Base-by-base conservation (phyloP, 345 rosid genomes). In the Cardamine occulta region DNA sequence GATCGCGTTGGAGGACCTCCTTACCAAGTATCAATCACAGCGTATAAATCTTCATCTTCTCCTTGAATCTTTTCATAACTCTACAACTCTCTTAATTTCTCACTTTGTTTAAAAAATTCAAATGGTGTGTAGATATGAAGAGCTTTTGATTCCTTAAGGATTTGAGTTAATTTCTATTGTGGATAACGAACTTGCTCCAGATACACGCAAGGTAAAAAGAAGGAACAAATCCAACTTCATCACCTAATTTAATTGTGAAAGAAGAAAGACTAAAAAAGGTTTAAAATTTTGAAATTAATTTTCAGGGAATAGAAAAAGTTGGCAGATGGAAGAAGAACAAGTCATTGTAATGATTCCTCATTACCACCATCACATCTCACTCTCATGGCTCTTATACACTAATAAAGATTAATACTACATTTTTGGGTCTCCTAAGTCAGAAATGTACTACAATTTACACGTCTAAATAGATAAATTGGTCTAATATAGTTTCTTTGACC, bases 251-350 rank as follows among this genome's bases (percentile, higher is more conserved):
- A 52, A n/a, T 34, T 45, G 58, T 66, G 12, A 52, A 51, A 26
- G 9, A 48, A 55, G 10, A 26, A 28, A 26, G 23, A 57, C 2
- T 8, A 9, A 7, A 45, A 58, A 28, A 21, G 6, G 61, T 58
- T 15, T 0, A n/a, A 76, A 29, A 11, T 18, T 10, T 35, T 60
- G 24, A 6, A 49, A 39, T 3, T 17, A 7, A 40, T 23, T 47
- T 59, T 56, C 86, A 89, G 93, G 91, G 92, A 73, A 85, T 85
- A 53, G 96, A 89, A 80, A 92, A 85, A 86, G 78, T 87, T 74
- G 96, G 93, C 26, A 81, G 93, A 82, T 89, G 96, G 97, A 88
- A 83, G 81, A 88, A 61, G 68, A 71, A 74, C 65, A 53, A 53
- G 70, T 29, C 17, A 53, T 5, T 51, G 52, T 62, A 3, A 63